Evolutionary conservation across 108 stramenopile species (phyloP), one percentile per base, ranked within the genome.

Genomic region (Cylindrotheca fusiformis): DNA sequence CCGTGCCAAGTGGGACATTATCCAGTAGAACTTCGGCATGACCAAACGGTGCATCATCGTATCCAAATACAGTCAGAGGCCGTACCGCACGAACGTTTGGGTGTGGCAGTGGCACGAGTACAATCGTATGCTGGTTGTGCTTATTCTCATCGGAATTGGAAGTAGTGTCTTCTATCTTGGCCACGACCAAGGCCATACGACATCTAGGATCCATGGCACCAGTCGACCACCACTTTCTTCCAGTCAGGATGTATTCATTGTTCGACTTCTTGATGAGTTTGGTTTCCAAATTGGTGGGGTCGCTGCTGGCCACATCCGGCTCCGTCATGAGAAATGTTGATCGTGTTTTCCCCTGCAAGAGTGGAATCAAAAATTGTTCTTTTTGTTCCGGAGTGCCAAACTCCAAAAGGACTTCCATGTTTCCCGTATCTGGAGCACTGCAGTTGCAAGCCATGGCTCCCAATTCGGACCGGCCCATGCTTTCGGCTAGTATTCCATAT

Each of bases 301-400:
- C 98, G 41, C 84, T 87, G 21, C 72, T 76, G 0, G 95, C 95
- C 20, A 97, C 95, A 49, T 83, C 80, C 0, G 96, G 96, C 67
- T 98, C 98, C 1, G 98, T 98, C 98, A 98, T 98, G 17, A 95
- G 65, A 75, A 97, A 98, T 2, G 85, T 68, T 27, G 87, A 87
- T 61, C 96, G 84, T 45, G 89, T 95, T 17, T 67, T 67, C 1
- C 96, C 96, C 41, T 80, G 75, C 21, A 97, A 60, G 31, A 98
- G 60, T 0, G 95, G 93, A 20, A 69, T 6, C 46, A 98, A 66
- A 73, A 81, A 98, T 36, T 44, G 29, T 31, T 32, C 45, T 63
- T 96, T 76, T 63, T 97, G 96, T 10, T 69, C 49, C 0, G 63
- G 57, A 4, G 83, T 91, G 12, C 96, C 98, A 72, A 88, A 93